Conservation (phyloP, 768 basidiomycete species). For the Suillus clintonianus region DNA sequence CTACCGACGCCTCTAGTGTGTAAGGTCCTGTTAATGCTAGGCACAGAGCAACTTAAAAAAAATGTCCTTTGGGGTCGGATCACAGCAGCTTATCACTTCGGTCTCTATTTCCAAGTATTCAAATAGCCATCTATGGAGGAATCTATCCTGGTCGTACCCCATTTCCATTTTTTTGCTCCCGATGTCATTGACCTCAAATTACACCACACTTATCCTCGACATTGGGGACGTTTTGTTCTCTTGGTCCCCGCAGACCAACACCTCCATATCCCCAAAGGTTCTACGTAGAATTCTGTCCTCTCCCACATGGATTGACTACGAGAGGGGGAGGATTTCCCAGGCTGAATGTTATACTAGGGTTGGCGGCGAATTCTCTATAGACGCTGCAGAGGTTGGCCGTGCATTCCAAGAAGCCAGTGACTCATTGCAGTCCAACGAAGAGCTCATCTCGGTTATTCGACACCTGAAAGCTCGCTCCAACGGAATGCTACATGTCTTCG, state of each 20-base stretch:
- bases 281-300: conserved; percentile 46
- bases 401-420: conserved; percentile 52
- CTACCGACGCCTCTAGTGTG: too few relatives aligned
- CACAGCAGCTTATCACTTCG: not conserved
- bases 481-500: conserved; percentile 43
- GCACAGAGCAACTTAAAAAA: too few relatives aligned
- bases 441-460: conserved; percentile 47
- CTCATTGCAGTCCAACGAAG: conserved; percentile 45
- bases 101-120: not conserved
- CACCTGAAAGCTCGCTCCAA: conserved; percentile 43
- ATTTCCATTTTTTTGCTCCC: not conserved
- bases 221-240: conserved; percentile 58
- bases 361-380: conserved; percentile 40
- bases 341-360: conserved; percentile 45
- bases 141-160: not conserved
- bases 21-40: too few relatives aligned
- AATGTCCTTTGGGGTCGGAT: too few relatives aligned
- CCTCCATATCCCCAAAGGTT: conserved; percentile 41
- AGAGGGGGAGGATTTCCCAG: conserved; percentile 46
- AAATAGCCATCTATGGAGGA: not conserved
- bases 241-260: conserved; percentile 51
- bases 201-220: conserved; percentile 50
- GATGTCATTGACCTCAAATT: conserved; percentile 2
- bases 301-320: conserved; percentile 56
- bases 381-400: conserved; percentile 39